These are phyloP conservation scores for Colletotrichum sp. DNA, from an alignment of 2,329 filamentous ascomycete species.

Conservation along the genomic window DNA sequence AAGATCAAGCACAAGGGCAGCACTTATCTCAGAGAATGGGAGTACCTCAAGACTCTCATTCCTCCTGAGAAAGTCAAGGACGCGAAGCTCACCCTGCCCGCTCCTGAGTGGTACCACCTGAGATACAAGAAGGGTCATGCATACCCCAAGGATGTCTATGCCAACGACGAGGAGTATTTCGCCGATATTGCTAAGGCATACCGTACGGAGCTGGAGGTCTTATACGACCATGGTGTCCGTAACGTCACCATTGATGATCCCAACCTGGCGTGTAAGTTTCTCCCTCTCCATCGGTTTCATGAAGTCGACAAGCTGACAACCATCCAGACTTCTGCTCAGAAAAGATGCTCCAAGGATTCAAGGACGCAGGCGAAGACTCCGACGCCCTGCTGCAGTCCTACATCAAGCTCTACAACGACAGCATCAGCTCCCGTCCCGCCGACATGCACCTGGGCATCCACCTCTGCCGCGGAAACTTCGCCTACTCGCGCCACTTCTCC, in stretches of 20 bases:
- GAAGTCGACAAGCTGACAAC: fast-evolving
- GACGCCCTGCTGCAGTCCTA: constrained; percentile 72
- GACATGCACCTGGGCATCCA: constrained; percentile 77
- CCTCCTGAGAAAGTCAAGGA: constrained; percentile 66
- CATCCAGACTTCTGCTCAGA: constrained; percentile 66
- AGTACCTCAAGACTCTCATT: constrained; percentile 48
- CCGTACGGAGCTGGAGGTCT: constrained; percentile 56
- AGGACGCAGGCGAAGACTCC: constrained; percentile 16
- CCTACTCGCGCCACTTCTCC: constrained; percentile 66
- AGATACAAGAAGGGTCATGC: constrained; percentile 60
- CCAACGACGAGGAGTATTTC: constrained; percentile 62
- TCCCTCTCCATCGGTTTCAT: not conserved
- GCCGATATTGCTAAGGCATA: constrained; percentile 62
- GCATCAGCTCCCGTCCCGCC: constrained; percentile 62
- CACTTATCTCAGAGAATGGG: constrained; percentile 47
- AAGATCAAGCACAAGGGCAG: constrained; percentile 52
- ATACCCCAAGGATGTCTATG: constrained; percentile 61
- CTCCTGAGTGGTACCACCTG: constrained; percentile 71
- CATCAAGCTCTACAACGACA: constrained; percentile 76
- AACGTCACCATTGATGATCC: constrained; percentile 68
- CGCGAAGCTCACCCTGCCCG: constrained; percentile 68
- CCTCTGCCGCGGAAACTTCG: constrained; percentile 67
- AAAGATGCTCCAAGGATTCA: constrained; percentile 36
- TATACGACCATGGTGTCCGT: constrained; percentile 60
- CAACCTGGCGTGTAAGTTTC: constrained; percentile 50